Conservation (phyloP, 2,329 filamentous ascomycete genomes). For the Lizonia empirigonia region DNA sequence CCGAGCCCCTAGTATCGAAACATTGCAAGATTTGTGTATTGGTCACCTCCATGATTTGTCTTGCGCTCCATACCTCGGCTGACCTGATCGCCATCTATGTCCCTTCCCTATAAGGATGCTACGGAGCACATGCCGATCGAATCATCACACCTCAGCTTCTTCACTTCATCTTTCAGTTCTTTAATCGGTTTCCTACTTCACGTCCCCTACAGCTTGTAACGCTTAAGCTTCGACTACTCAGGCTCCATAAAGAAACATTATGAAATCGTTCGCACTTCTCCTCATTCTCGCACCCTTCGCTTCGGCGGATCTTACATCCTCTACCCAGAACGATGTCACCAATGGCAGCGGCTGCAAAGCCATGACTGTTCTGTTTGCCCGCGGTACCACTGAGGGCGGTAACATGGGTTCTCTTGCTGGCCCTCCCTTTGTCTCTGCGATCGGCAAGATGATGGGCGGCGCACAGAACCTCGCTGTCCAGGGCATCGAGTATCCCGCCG, state of each 20-base stretch:
- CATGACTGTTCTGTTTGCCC: constrained; percentile 62
- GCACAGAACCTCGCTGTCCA: constrained; percentile 57
- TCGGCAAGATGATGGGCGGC: constrained; percentile 50
- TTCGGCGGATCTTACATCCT: constrained; percentile 28
- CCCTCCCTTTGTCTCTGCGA: constrained; percentile 57
- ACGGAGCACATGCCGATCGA: not conserved
- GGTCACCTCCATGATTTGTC: not conserved
- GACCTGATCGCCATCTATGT: not conserved
- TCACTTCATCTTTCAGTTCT: not conserved
- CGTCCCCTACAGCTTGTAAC: not conserved
- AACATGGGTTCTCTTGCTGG: constrained; percentile 59
- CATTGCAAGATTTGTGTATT: constrained; percentile 16
- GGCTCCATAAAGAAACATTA: constrained; percentile 1
- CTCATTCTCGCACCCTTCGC: constrained; percentile 18
- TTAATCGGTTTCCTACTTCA: not conserved
- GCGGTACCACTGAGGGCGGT: constrained; percentile 59
- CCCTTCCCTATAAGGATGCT: not conserved
- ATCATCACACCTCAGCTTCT: not conserved
- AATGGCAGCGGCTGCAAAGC: constrained; percentile 48
- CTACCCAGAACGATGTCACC: constrained; percentile 36
- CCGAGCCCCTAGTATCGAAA: constrained; percentile 20
- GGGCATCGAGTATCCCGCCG: constrained; percentile 61
- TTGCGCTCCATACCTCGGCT: constrained; percentile 3
- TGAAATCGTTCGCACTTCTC: constrained; percentile 24
- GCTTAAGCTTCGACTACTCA: not conserved